A percentile compares a stretch with the other conserved stretches of the same genome.
Conservation (phyloP, 768 basidiomycete genomes). For the Podaxis sp. region DNA sequence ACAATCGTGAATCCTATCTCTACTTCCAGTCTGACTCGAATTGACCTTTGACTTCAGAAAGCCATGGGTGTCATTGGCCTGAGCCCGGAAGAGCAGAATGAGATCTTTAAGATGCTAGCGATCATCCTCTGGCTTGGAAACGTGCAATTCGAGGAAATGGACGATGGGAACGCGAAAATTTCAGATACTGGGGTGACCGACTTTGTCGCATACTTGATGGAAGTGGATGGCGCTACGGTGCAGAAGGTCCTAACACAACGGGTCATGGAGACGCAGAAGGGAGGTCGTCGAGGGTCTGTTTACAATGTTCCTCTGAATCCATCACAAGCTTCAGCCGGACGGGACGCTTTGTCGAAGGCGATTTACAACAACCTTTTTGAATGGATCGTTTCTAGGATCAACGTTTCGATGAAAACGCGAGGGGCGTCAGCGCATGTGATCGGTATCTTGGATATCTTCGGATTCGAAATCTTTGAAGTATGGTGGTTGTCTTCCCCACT, state of each 20-base stretch:
- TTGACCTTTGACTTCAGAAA: constrained; percentile 44
- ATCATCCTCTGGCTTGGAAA: constrained; percentile 96
- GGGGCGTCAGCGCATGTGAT: constrained; percentile 74
- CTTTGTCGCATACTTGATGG: constrained; percentile 94
- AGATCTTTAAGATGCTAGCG: constrained; percentile 93
- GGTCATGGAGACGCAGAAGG: constrained; percentile 89
- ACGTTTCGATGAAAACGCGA: constrained; percentile 93
- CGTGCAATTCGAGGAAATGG: constrained; percentile 83
- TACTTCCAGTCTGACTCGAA: neutral
- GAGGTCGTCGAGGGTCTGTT: constrained; percentile 91
- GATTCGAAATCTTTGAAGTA: constrained; percentile 97
- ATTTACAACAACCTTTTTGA: constrained; percentile 99
- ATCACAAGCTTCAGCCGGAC: constrained; percentile 82
- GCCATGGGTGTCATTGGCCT: constrained; percentile 95
- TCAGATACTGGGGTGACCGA: constrained; percentile 88
- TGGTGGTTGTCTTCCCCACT: constrained; percentile 9
- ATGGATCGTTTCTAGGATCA: constrained; percentile 97
- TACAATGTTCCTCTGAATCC: constrained; percentile 96
- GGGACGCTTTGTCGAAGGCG: constrained; percentile 93
- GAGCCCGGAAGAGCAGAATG: constrained; percentile 77
- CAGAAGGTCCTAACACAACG: constrained; percentile 85
- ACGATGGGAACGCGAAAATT: constrained; percentile 84
- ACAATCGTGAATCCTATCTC: constrained; percentile 64
- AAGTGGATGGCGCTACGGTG: constrained; percentile 72
- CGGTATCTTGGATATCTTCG: constrained; percentile 98